Conservation (phyloP, 2,329 filamentous ascomycete genomes). For the Curvularia sp. region DNA sequence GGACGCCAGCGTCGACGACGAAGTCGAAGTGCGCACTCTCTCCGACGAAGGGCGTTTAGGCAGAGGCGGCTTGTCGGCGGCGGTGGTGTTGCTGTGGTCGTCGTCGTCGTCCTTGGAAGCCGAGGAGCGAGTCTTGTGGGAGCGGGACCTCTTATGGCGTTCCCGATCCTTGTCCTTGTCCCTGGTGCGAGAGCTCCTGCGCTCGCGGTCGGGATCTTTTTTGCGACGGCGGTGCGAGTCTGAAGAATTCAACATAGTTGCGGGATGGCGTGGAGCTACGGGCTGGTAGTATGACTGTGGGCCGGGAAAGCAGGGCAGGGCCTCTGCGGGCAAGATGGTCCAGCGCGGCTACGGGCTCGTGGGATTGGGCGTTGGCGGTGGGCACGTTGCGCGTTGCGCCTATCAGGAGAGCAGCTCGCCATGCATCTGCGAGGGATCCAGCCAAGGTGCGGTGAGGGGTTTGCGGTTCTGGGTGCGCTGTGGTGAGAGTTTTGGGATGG, state of each 20-base stretch:
- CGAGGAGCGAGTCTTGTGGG: conserved; percentile 43
- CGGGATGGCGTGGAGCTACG: conserved; percentile 26
- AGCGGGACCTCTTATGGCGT: conserved; percentile 36
- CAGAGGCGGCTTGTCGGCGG: conserved; percentile 23
- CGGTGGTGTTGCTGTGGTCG: background rate
- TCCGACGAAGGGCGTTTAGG: conserved; percentile 36
- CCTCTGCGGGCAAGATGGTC: conserved; percentile 30
- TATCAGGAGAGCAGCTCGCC: conserved; percentile 40
- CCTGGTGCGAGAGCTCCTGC: conserved; percentile 11
- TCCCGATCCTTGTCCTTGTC: conserved; percentile 30
- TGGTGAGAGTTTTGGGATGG: conserved; percentile 18
- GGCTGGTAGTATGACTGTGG: conserved; percentile 31
- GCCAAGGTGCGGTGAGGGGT: conserved; percentile 22
- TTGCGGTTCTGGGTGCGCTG: conserved; percentile 15
- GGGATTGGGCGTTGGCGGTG: conserved; percentile 39
- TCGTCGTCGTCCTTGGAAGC: conserved; percentile 38
- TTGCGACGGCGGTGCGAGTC: conserved; percentile 49
- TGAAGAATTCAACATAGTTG: conserved; percentile 42
- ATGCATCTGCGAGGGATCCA: conserved; percentile 34
- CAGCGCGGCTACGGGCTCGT: conserved; percentile 39
- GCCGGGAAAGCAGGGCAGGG: conserved; percentile 23
- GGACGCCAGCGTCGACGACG: conserved; percentile 24
- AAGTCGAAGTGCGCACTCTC: conserved; percentile 37
- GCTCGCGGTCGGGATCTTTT: conserved; percentile 42
- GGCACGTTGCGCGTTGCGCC: conserved; percentile 38